phyloP scores from a whole-genome alignment of 2,329 filamentous ascomycete species.

The Aureobasidium sp. region DNA sequence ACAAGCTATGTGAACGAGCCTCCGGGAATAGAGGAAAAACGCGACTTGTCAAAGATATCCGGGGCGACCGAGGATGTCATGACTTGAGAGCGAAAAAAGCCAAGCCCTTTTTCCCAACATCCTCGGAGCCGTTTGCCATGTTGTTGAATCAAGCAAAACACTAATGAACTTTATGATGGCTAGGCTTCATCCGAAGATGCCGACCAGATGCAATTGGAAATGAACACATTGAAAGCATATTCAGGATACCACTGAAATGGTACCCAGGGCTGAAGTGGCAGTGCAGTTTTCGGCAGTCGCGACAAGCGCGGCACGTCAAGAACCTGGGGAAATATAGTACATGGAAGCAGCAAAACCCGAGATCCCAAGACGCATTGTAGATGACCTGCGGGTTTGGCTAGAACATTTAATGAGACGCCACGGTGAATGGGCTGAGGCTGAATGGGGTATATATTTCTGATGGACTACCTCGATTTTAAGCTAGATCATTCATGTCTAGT shows the following conservation, averaged over 20 bases:
- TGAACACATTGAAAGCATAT: background rate
- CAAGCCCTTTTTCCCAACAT: slow-evolving; percentile 13
- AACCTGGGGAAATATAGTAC: background rate
- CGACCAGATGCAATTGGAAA: background rate
- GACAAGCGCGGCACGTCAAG: background rate
- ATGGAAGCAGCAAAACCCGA: background rate
- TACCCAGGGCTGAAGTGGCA: background rate
- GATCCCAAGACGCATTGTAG: too few relatives aligned
- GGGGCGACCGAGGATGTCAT: slow-evolving; percentile 11
- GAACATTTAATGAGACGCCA: background rate
- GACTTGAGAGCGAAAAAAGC: slow-evolving; percentile 4
- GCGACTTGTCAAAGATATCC: background rate
- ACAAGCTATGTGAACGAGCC: background rate
- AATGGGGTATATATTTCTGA: background rate
- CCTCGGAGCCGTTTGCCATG: slow-evolving; percentile 1
- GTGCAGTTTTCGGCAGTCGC: background rate
- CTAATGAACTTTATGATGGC: slow-evolving; percentile 5
- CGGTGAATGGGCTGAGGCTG: background rate
- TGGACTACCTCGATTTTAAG: background rate
- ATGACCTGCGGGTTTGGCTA: background rate
- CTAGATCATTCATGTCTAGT: background rate
- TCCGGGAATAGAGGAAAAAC: slow-evolving; percentile 12
- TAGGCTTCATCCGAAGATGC: background rate
- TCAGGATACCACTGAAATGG: background rate
- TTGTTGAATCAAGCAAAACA: slow-evolving; percentile 12